A percentile compares a stretch with the other conserved stretches of the same genome.
Conservation (phyloP, 495 filamentous ascomycete genomes). For the Chaetomium cochliodes region DNA sequence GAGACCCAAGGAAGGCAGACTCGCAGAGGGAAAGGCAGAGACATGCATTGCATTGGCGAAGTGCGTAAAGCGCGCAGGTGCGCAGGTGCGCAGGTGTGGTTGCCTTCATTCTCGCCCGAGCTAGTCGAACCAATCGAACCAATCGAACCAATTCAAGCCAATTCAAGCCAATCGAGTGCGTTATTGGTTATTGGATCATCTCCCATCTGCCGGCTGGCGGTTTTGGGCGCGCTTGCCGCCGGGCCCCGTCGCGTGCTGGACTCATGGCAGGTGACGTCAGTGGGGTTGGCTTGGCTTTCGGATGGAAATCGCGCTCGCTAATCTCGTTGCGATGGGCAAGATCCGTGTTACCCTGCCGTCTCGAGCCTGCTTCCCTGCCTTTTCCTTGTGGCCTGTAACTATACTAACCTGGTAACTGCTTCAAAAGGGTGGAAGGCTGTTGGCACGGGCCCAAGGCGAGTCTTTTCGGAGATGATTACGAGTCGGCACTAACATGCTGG, state of each 20-base stretch:
- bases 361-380: too few relatives aligned
- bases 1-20: neutral
- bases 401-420: too few relatives aligned
- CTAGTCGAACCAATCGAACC: too few relatives aligned
- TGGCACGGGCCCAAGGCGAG: neutral
- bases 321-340: constrained; percentile 11
- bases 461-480: neutral
- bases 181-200: neutral
- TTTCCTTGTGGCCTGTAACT: too few relatives aligned
- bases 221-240: constrained; percentile 18
- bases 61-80: too few relatives aligned
- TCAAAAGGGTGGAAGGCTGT: too few relatives aligned
- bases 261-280: constrained; percentile 17
- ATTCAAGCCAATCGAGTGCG: neutral
- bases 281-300: constrained; percentile 1
- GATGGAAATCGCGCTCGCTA: constrained; percentile 13
- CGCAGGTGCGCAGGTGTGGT: neutral
- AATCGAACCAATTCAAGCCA: too few relatives aligned
- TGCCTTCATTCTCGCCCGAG: neutral
- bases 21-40: neutral
- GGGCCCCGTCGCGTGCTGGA: constrained; percentile 7
- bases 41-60: constrained; percentile 4
- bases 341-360: constrained; percentile 11
- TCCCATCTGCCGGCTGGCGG: constrained; percentile 5
- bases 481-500: neutral